A percentile compares a stretch with the other conserved stretches of the same genome.
Evolutionary conservation across 331 rosid genomes (phyloP).

Genomic region (Telfairia occidentalis): DNA sequence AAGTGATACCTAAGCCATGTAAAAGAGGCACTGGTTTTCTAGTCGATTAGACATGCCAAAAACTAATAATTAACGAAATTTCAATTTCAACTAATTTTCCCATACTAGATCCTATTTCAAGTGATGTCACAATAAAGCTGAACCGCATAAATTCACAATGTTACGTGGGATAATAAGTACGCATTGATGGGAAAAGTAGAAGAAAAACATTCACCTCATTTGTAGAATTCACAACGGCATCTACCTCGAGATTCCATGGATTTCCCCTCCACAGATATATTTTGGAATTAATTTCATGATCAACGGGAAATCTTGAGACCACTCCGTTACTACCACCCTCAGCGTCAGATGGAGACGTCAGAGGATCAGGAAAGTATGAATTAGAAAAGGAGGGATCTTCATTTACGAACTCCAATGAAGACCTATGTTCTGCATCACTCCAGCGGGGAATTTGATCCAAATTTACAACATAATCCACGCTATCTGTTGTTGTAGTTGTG

Average conservation of each 20-base stretch:
- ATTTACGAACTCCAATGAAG: conserved; percentile 39
- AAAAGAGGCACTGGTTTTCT: not conserved
- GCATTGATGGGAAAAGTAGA: not conserved
- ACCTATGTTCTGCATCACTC: conserved; percentile 70
- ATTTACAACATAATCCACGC: conserved; percentile 57
- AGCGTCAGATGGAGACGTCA: conserved; percentile 36
- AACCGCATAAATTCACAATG: not conserved
- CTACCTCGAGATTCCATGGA: conserved; percentile 97
- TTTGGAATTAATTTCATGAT: conserved; percentile 67
- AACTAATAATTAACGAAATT: not conserved
- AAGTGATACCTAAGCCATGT: not conserved
- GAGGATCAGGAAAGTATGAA: conserved; percentile 64
- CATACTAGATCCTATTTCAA: not conserved
- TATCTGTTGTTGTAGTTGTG: conserved; percentile 28
- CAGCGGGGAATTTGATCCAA: conserved; percentile 89
- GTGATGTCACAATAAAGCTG: not conserved
- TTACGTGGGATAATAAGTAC: not conserved
- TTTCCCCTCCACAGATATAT: conserved; percentile 89
- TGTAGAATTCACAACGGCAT: conserved; percentile 91
- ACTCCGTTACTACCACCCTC: conserved; percentile 32
- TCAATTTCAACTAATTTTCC: not conserved
- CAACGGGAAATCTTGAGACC: conserved; percentile 71
- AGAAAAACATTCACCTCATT: conserved; percentile 53
- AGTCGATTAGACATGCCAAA: not conserved
- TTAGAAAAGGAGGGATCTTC: conserved; percentile 56